Evolutionary conservation across 2,329 filamentous ascomycete species (phyloP).

Genomic region (Ceratocystis alfenasii): DNA sequence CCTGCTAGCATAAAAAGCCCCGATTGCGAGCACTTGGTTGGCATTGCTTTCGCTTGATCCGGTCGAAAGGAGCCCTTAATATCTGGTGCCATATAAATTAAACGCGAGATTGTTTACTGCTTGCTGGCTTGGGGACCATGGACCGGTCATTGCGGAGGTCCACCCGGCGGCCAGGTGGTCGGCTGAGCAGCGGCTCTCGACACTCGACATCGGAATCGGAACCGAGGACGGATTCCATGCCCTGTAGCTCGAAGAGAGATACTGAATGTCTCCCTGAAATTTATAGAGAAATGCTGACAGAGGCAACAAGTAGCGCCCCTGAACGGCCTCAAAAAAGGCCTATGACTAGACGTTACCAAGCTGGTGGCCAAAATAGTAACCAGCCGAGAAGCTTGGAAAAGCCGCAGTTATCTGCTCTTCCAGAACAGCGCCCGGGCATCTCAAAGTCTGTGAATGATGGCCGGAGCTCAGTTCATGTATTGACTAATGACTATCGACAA

Average conservation of each 20-base stretch:
- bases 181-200: not conserved
- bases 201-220: not conserved
- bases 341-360: not conserved
- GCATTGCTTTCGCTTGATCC: not conserved
- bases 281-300: conserved; percentile 20
- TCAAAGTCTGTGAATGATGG: not conserved
- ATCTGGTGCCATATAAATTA: no score
- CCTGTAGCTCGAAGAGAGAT: not conserved
- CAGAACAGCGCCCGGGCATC: not conserved
- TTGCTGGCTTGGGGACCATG: not conserved
- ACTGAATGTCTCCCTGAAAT: conserved; percentile 7
- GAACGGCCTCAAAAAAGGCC: conserved; percentile 14
- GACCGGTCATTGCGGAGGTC: conserved; percentile 11
- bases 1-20: no score
- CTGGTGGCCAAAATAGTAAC: not conserved
- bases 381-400: not conserved
- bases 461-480: not conserved
- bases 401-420: not conserved
- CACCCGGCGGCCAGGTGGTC: conserved; percentile 4
- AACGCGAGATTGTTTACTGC: not conserved
- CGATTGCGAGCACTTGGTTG: not conserved
- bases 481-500: not conserved
- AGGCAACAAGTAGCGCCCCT: not conserved
- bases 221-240: not conserved
- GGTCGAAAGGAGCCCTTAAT: not conserved